Evolutionary conservation across 2,329 filamentous ascomycete species (phyloP).

Genomic region (Calonectria fujianensis): DNA sequence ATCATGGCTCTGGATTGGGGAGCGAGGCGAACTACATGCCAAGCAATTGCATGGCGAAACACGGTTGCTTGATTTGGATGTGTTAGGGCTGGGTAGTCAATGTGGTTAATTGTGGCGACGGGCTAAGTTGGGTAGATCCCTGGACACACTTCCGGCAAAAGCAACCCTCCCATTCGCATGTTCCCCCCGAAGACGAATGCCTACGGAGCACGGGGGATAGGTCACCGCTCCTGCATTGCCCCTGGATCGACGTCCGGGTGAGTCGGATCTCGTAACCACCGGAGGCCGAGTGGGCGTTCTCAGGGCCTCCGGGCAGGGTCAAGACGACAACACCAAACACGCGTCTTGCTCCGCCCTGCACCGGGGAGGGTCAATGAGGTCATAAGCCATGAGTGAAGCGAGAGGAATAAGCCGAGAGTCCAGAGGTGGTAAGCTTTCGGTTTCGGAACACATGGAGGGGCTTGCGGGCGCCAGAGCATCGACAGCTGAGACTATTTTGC

Average conservation of each 20-base stretch:
- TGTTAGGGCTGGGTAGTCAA: conserved; percentile 11
- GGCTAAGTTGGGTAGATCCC: conserved; percentile 31
- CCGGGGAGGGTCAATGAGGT: conserved; percentile 38
- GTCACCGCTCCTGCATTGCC: conserved; percentile 27
- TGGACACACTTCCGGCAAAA: conserved; percentile 16
- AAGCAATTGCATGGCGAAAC: conserved; percentile 20
- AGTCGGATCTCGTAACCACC: conserved; percentile 31
- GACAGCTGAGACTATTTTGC: not conserved
- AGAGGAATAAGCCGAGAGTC: conserved; percentile 25
- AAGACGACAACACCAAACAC: conserved; percentile 21
- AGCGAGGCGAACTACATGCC: conserved; percentile 8
- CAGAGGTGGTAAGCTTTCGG: conserved; percentile 30
- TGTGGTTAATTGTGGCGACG: not conserved
- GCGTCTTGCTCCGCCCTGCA: conserved; percentile 14
- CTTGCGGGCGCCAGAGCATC: conserved; percentile 4
- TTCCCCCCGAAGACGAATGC: conserved; percentile 5
- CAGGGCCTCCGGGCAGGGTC: not conserved
- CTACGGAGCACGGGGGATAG: conserved; percentile 9
- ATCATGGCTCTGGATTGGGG: conserved; percentile 1
- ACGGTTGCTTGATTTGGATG: conserved; percentile 13
- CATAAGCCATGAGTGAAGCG: conserved; percentile 27
- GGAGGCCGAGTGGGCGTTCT: conserved; percentile 10
- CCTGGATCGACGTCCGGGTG: conserved; percentile 33
- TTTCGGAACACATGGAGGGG: conserved; percentile 7
- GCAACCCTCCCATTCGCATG: conserved; percentile 15